Conservation (phyloP, 495 filamentous ascomycete genomes). For the Xylaria intraflava region DNA sequence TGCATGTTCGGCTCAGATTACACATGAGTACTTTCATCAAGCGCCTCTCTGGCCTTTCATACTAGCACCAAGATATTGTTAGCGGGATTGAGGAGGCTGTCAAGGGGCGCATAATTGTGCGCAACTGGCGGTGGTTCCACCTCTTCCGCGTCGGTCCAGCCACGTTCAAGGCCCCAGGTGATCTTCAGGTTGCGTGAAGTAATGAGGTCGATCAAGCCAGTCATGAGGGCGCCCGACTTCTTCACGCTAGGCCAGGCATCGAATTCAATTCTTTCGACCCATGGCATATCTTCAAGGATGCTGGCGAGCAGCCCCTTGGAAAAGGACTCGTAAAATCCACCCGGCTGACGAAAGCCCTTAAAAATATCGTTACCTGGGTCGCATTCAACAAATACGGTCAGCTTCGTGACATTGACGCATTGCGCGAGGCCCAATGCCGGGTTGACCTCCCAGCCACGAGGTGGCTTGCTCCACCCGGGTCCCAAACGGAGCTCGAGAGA, state of each 20-base stretch:
- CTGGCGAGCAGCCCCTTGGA: slow-evolving; percentile 50
- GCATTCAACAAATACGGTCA: slow-evolving; percentile 72
- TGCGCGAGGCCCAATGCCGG: slow-evolving; percentile 58
- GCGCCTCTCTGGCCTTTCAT: not conserved
- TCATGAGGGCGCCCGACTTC: slow-evolving; percentile 63
- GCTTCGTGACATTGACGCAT: slow-evolving; percentile 50
- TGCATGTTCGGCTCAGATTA: not conserved
- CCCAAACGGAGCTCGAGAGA: slow-evolving; percentile 73
- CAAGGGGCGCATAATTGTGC: slow-evolving; percentile 20
- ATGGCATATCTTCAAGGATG: slow-evolving; percentile 55
- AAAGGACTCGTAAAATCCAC: slow-evolving; percentile 71
- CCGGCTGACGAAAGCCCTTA: slow-evolving; percentile 61
- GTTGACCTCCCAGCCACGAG: slow-evolving; percentile 65
- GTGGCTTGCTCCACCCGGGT: slow-evolving; percentile 72
- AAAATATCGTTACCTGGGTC: slow-evolving; percentile 71
- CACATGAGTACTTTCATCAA: not conserved
- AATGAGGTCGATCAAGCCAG: slow-evolving; percentile 54
- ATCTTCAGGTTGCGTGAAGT: slow-evolving; percentile 47
- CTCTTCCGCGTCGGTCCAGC: slow-evolving; percentile 51
- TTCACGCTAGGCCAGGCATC: slow-evolving; percentile 68
- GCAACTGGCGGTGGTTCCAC: slow-evolving; percentile 20
- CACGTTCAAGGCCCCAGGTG: slow-evolving; percentile 62
- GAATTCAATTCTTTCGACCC: slow-evolving; percentile 59
- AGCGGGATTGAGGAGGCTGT: slow-evolving; percentile 13
- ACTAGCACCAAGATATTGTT: slow-evolving; percentile 14